Percentiles rank a stretch among this genome's conserved stretches.
Conservation (phyloP, 208 protist genomes). For the Leishmania martiniquensis region DNA sequence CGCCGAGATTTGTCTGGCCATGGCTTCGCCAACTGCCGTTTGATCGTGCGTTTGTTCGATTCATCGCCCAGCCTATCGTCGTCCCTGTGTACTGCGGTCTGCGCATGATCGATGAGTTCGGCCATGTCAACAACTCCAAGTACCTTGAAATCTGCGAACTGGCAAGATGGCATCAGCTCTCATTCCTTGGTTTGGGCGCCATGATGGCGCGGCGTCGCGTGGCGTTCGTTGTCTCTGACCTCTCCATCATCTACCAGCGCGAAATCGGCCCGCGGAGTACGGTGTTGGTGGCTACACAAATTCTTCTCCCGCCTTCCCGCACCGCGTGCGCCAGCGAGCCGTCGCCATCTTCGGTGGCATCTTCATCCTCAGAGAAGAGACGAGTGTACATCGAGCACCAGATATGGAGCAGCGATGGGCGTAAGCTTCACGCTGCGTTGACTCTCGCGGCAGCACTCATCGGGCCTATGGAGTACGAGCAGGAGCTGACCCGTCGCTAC, state of each 20-base stretch:
- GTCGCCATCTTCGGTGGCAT: not conserved
- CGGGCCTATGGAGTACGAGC: slow-evolving; percentile 23
- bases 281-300: slow-evolving; percentile 28
- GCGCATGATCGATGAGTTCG: slow-evolving; percentile 57
- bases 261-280: slow-evolving; percentile 38
- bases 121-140: slow-evolving; percentile 72
- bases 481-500: slow-evolving; percentile 29
- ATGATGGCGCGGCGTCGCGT: slow-evolving; percentile 11
- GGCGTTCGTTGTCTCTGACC: slow-evolving; percentile 47
- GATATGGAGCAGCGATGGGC: slow-evolving; percentile 55
- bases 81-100: slow-evolving; percentile 44
- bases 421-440: slow-evolving; percentile 40
- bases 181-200: slow-evolving; percentile 23
- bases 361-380: slow-evolving; percentile 7
- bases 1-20: slow-evolving; percentile 7
- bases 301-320: slow-evolving; percentile 20
- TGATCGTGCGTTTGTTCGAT: slow-evolving; percentile 13
- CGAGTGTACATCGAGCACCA: slow-evolving; percentile 47
- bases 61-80: slow-evolving; percentile 24
- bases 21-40: slow-evolving; percentile 7
- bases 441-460: slow-evolving; percentile 29
- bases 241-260: slow-evolving; percentile 49
- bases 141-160: slow-evolving; percentile 77
- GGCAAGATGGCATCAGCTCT: slow-evolving; percentile 48
- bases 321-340: not conserved